Base-by-base conservation (phyloP, 75 land plant genomes). In the Picea glauca region DNA sequence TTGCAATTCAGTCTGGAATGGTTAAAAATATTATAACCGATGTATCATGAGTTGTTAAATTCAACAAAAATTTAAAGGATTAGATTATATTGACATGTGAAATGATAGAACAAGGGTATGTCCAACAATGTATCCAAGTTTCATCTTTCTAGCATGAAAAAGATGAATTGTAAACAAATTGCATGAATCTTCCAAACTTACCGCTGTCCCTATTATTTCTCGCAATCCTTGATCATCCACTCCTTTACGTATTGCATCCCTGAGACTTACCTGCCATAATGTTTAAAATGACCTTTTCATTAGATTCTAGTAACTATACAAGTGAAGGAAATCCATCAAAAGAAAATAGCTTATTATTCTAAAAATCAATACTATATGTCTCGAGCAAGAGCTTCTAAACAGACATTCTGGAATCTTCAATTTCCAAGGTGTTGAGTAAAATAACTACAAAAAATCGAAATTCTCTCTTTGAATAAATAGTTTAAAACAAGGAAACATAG, bases 241-340 rank as follows among this genome's bases (percentile, higher is more conserved):
- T 61, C 98, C 98, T 63, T 72, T 35, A 21, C 99, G 92, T 60
- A 97, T 79, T 7, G 99, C 96, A 86, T 97, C 99, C 68, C 98
- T 88, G 62, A 96, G 79, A 85, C 99, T 94, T 72, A 96, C 95
- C 99, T 96, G 88, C 60, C 57, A 56, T n/a, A 20, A 68, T 65
- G 20, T 35, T 4, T 13, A 35, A 17, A 68, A 38, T 50, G 54
- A 38, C 1, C 7, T 35, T 7, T n/a, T 40, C 50, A 38, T 38
- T 35, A 31, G 17, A 6, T 50, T 50, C 9, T 1, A 50, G 46
- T 38, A 68, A 38, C 21, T 20, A 38, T 50, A 17, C 33, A 68
- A 68, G 20, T 68, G 46, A 38, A 68, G 17, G 40, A 4, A 7
- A 67, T 50, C 54, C 54, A 50, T 50, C 54, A 50, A 8, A 8